Evolutionary conservation across 2,329 filamentous ascomycete genomes (phyloP), one percentile per base, ranked within the genome.

Genomic region (Diaporthe aspalathi): DNA sequence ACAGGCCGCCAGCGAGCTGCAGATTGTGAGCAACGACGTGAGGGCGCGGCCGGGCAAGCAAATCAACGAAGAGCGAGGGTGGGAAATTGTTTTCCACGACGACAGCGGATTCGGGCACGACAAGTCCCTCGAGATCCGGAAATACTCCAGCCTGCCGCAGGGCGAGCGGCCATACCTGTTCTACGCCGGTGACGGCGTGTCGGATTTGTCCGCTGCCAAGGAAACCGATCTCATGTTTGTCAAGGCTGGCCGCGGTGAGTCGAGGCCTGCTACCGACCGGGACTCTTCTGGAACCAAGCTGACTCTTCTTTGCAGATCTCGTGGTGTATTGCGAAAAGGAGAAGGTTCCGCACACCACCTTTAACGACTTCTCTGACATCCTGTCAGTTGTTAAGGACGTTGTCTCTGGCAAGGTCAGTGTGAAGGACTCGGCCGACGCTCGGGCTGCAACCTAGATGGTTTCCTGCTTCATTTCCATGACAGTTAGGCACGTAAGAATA

Each of bases 161-260:
- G 76, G 85, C 40, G 83, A 92, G 77, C 88, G 94, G 52, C 96
- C 96, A 2, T 91, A 90, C 49, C 89, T 98, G 83, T 94, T 98
- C 81, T 99, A 99, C 78, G 95, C 96, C 40, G 96, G 96, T 71
- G 95, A 98, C 77, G 95, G 95, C 62, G 94, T 98, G 5, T 97
- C 93, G 3, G 95, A 98, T 80, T 86, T 98, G 67, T 97, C 93
- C 32, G 96, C 95, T 11, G 95, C 96, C 3, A 91, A 92, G 76
- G 95, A 98, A 85, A 97, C 95, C 2, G 94, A 98, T 80, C 83
- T 98, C 68, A 86, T 98, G 45, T 98, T 98, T 78, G 95, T 95
- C 67, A 98, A 98, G 87, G 92, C 93, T 74, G 95, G 94, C 27
- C 91, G 94, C 80, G 93, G 93, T 94, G 84, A 76, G 86, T 78